Conservation (phyloP, 768 basidiomycete species). For the Collybiopsis luxurians region DNA sequence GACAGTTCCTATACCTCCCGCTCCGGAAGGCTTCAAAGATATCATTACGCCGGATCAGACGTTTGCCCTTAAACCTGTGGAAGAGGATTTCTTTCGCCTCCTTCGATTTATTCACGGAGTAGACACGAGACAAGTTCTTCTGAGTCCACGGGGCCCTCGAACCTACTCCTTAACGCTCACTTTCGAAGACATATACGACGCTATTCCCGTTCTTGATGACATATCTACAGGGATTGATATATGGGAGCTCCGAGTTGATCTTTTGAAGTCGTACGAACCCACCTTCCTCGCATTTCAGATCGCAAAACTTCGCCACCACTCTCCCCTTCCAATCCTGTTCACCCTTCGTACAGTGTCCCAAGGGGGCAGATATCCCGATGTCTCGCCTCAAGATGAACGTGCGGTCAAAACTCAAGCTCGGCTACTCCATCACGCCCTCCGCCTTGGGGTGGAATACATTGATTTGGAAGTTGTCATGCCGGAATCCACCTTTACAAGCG, state of each 20-base stretch:
- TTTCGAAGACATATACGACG: constrained; percentile 63
- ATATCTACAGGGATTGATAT: constrained; percentile 69
- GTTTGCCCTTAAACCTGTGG: constrained; percentile 27
- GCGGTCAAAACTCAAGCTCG: constrained; percentile 59
- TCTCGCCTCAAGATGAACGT: constrained; percentile 38
- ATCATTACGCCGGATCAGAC: constrained; percentile 16
- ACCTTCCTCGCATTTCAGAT: constrained; percentile 66
- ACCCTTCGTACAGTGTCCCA: constrained; percentile 72
- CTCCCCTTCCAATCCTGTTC: constrained; percentile 69
- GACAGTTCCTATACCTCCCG: constrained; percentile 28
- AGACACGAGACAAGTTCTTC: constrained; percentile 45
- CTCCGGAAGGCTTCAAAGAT: constrained; percentile 14
- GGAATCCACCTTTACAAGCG: constrained; percentile 40
- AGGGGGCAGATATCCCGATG: constrained; percentile 71
- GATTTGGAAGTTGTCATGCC: constrained; percentile 70
- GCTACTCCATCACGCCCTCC: constrained; percentile 40
- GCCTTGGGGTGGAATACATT: constrained; percentile 72
- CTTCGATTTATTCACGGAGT: constrained; percentile 68
- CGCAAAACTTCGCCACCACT: constrained; percentile 57
- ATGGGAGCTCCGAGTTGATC: constrained; percentile 72
- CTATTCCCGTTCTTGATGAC: constrained; percentile 51
- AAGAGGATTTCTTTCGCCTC: constrained; percentile 59
- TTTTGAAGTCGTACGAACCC: constrained; percentile 43
- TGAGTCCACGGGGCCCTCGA: constrained; percentile 12
- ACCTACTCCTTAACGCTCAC: constrained; percentile 76